These are phyloP conservation scores for Nicotiana otophora DNA, from an alignment of 257 asterid genomes.

Conservation along the genomic window DNA sequence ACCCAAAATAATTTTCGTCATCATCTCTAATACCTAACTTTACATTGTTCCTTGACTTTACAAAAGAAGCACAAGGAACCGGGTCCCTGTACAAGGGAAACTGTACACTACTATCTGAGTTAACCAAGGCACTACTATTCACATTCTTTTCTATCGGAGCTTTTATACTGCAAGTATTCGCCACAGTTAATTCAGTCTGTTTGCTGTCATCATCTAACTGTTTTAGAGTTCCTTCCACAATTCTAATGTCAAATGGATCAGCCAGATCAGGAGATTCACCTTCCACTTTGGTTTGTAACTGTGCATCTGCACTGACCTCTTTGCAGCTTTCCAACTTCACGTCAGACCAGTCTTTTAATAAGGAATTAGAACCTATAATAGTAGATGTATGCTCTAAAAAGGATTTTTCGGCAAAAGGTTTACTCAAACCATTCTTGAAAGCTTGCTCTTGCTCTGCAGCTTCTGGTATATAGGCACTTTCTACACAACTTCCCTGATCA, in stretches of 20 bases:
- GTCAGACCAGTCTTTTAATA: conserved; percentile 38
- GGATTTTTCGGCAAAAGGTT: conserved; percentile 36
- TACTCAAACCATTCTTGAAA: conserved; percentile 30
- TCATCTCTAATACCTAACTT: conserved; percentile 92
- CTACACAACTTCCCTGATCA: conserved; percentile 77
- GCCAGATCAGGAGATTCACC: conserved; percentile 21
- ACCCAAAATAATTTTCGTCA: conserved; percentile 82
- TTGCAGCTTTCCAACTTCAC: conserved; percentile 32
- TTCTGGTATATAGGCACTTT: conserved; percentile 55
- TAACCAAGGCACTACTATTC: conserved; percentile 50
- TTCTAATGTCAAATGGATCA: conserved; percentile 12
- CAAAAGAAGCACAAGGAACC: conserved; percentile 42
- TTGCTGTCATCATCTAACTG: conserved; percentile 27
- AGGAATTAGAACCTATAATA: conserved; percentile 17
- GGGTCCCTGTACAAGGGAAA: conserved; percentile 63
- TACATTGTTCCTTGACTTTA: conserved; percentile 67
- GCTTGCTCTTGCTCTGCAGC: conserved; percentile 27
- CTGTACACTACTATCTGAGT: conserved; percentile 79
- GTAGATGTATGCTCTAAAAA: conserved; percentile 35
- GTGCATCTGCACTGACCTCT: conserved; percentile 23
- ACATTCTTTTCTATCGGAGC: conserved; percentile 41
- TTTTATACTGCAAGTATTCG: conserved; percentile 49
- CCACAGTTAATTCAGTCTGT: conserved; percentile 22
- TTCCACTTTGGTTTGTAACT: conserved; percentile 16
- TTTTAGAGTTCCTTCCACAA: conserved; percentile 28